These are phyloP conservation scores for Aspergillus pseudoviridinutans DNA, from an alignment of 2,329 filamentous ascomycete species.

Conservation along the genomic window DNA sequence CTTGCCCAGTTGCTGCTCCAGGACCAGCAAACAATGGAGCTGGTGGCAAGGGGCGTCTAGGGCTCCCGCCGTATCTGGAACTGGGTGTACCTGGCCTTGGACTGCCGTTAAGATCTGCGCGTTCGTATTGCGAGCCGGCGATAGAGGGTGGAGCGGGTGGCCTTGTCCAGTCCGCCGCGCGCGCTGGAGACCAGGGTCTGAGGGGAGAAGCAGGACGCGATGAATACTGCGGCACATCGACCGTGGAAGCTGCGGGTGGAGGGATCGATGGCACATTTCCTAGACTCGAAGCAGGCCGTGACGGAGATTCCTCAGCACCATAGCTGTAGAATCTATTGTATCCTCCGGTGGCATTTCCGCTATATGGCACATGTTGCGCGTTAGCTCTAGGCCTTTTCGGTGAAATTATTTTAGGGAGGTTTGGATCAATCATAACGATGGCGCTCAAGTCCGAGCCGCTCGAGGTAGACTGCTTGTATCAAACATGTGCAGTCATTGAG, in stretches of 20 bases:
- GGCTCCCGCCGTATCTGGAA: slow-evolving; percentile 81
- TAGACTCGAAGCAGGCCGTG: slow-evolving; percentile 42
- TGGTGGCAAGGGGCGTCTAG: slow-evolving; percentile 79
- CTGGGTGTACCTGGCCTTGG: slow-evolving; percentile 88
- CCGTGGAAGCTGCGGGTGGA: slow-evolving; percentile 32
- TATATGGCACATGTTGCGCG: neutral
- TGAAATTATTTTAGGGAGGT: neutral
- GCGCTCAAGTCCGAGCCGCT: neutral
- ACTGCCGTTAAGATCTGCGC: slow-evolving; percentile 80
- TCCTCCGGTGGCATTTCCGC: slow-evolving; percentile 11
- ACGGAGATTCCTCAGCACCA: slow-evolving; percentile 21
- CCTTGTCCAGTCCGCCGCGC: slow-evolving; percentile 61
- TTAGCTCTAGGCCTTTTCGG: slow-evolving; percentile 15
- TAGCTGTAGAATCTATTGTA: slow-evolving; percentile 15
- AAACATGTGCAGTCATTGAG: neutral
- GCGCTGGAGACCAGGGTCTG: slow-evolving; percentile 53
- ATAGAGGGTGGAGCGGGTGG: slow-evolving; percentile 65
- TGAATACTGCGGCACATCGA: slow-evolving; percentile 36
- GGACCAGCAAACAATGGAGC: slow-evolving; percentile 74
- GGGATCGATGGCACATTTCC: slow-evolving; percentile 40
- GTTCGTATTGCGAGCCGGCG: slow-evolving; percentile 72
- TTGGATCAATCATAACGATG: neutral
- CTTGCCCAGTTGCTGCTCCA: slow-evolving; percentile 34
- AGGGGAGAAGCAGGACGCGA: slow-evolving; percentile 40
- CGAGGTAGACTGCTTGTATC: neutral